These are phyloP conservation scores for Eimeria sp. DNA, from an alignment of 169 alveolate genomes.

Conservation along the genomic window DNA sequence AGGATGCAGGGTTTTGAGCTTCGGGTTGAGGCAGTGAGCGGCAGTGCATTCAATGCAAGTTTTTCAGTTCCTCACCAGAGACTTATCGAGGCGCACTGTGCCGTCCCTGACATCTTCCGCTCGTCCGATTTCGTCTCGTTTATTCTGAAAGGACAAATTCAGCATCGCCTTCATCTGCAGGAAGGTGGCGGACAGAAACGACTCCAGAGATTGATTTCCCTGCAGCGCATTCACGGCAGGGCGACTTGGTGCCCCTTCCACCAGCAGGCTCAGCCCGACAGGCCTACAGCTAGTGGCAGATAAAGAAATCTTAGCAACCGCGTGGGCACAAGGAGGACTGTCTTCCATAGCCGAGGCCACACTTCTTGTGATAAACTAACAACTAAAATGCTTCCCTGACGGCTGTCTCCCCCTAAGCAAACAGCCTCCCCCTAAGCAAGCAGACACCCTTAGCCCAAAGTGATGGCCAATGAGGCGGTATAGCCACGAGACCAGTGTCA, in stretches of 20 bases:
- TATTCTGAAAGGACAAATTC: conserved; percentile 38
- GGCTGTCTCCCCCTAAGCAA: not conserved
- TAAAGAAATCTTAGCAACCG: too few species aligned
- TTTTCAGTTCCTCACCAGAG: not conserved
- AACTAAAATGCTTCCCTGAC: too few species aligned
- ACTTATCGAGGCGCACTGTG: conserved; percentile 13
- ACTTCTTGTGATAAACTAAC: too few species aligned
- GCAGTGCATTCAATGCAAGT: not conserved
- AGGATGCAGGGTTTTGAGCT: not conserved
- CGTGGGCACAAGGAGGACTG: too few species aligned
- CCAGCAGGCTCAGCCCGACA: not conserved
- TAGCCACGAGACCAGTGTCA: not conserved
- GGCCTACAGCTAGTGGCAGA: not conserved
- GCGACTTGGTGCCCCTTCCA: not conserved
- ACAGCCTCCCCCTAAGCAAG: not conserved
- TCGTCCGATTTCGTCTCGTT: not conserved
- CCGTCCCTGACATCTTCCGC: not conserved
- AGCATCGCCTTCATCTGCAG: conserved; percentile 13
- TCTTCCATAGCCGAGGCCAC: too few species aligned
- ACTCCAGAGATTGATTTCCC: conserved; percentile 24
- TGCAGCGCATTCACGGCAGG: not conserved
- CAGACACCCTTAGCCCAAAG: not conserved
- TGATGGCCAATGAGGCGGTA: not conserved
- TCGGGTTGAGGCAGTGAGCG: not conserved
- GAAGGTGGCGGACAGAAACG: conserved; percentile 51